These are phyloP conservation scores for Cynara cardunculus DNA, from an alignment of 129 eudicot genomes.

Conservation along the genomic window DNA sequence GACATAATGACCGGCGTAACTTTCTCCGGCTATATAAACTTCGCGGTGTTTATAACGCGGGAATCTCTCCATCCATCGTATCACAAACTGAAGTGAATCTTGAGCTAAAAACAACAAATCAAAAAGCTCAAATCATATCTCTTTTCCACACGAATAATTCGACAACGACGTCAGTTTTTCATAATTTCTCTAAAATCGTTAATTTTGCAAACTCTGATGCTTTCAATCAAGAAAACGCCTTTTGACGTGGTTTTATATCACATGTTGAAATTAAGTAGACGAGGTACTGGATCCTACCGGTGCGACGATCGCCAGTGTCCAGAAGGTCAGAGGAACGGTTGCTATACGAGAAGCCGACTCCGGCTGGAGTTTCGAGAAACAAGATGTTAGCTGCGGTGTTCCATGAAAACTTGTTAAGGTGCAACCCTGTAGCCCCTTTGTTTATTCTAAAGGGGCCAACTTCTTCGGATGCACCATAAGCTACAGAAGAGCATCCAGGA, in stretches of 20 bases:
- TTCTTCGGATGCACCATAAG: slow-evolving; percentile 99
- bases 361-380: slow-evolving; percentile 95
- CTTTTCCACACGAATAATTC: neutral
- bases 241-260: neutral
- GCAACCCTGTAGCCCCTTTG: slow-evolving; percentile 62
- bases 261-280: neutral
- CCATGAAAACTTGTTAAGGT: slow-evolving; percentile 83
- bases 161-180: neutral
- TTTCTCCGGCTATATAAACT: slow-evolving; percentile 79
- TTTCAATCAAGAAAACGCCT: neutral
- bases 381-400: slow-evolving; percentile 77
- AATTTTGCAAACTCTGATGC: neutral
- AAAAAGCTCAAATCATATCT: neutral
- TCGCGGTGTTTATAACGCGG: slow-evolving; percentile 78
- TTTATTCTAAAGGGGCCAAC: slow-evolving; percentile 89
- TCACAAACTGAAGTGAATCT: slow-evolving; percentile 70
- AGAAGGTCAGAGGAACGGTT: slow-evolving; percentile 77
- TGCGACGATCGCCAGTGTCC: slow-evolving; percentile 87
- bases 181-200: neutral
- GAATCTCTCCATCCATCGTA: slow-evolving; percentile 86
- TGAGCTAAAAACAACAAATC: slow-evolving; percentile 43
- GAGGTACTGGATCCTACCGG: slow-evolving; percentile 43
- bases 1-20: slow-evolving; percentile 96
- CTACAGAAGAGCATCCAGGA: slow-evolving; percentile 96
- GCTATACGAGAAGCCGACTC: slow-evolving; percentile 92